Evolutionary conservation across 129 eudicot species (phyloP), one percentile per base, ranked within the genome.

Genomic region (Chrysanthemum lavandulifolium): DNA sequence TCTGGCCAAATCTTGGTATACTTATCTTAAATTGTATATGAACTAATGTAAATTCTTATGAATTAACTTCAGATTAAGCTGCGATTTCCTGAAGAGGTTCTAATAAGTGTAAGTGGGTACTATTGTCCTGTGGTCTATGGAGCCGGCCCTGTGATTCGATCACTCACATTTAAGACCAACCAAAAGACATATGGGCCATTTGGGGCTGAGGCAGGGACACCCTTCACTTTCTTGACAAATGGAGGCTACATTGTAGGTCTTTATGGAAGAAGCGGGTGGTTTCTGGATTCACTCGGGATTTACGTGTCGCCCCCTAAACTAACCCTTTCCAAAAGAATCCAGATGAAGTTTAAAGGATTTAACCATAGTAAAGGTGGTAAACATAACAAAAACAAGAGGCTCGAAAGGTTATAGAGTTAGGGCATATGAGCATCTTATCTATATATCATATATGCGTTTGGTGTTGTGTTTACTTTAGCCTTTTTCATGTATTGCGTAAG

Each of bases 151-250:
- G 90, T 89, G 65, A 82, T 89, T 40, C 60, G 86, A 14, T 86
- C 90, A 9, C 76, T 89, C 64, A 86, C 85, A 0, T 80, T 86
- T 6, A 82, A 73, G 77, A 89, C 73, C 76, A 89, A 89, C 71
- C 50, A 43, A 15, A 81, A 84, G 67, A 84, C 81, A 2, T 86
- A 75, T 58, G 96, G 96, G 10, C 92, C 96, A 0, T 89, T 65
- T 61, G 96, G 96, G 25, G 85, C 80, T 4, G 92, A 89, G 76
- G 86, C 76, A 67, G 96, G 88, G 49, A 84, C 88, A 0, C 92
- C 92, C 2, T 84, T 89, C 40, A 73, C 57, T 9, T 80, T 84
- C 49, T 75, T 80, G 13, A 63, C 82, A 61, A 87, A 83, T 19
- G 88, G 85, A 14, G 84, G 76, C 11, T 70, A 61, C 19, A 76